phyloP scores from a whole-genome alignment of 352 stramenopile species.

The Phytophthora boehmeriae region DNA sequence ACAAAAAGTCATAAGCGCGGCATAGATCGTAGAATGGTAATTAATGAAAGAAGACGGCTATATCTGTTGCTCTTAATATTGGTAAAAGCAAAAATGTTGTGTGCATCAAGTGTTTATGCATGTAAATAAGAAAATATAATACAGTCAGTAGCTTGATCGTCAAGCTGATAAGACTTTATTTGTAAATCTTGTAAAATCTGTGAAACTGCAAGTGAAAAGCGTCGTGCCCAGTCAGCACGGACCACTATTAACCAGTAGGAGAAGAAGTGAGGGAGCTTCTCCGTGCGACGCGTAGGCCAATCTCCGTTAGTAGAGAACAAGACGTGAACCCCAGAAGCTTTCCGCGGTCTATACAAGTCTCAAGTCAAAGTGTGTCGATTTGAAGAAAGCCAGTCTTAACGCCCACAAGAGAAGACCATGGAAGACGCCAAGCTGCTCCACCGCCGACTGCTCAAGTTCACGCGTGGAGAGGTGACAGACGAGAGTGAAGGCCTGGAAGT shows the following conservation, averaged over 20 bases:
- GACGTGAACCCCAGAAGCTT: constrained; percentile 13
- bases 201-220: neutral
- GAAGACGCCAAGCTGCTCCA: constrained; percentile 73
- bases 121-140: too few species aligned
- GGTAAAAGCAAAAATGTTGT: too few species aligned
- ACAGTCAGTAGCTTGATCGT: too few species aligned
- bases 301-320: constrained; percentile 27
- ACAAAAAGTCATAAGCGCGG: constrained; percentile 8
- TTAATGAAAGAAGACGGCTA: too few species aligned
- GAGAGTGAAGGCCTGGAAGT: constrained; percentile 62
- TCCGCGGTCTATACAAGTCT: neutral
- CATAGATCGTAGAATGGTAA: neutral
- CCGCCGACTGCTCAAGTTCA: constrained; percentile 75
- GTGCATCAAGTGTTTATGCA: too few species aligned
- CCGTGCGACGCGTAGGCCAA: constrained; percentile 20
- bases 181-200: too few species aligned
- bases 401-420: constrained; percentile 40
- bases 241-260: neutral
- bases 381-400: neutral
- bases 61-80: too few species aligned
- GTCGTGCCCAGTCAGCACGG: constrained; percentile 21
- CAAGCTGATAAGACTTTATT: too few species aligned
- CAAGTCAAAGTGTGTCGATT: neutral
- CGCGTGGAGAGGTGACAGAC: constrained; percentile 65
- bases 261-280: constrained; percentile 1